phyloP scores from a whole-genome alignment of 129 eudicot genomes.

The Artemisia argyi region DNA sequence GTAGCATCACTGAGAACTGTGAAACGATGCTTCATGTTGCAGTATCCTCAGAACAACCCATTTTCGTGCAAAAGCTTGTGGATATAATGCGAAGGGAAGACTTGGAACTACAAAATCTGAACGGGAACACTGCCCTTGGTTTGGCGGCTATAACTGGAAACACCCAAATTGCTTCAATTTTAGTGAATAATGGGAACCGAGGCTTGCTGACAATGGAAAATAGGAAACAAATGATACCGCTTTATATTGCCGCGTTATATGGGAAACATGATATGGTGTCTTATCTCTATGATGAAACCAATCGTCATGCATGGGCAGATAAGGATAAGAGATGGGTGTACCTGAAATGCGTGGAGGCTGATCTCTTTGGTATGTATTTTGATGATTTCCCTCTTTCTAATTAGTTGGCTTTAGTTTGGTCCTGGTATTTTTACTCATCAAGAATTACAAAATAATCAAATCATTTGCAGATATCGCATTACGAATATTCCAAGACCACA shows the following conservation, averaged over 20 bases:
- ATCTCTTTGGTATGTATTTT: slow-evolving; percentile 33
- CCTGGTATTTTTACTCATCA: background rate
- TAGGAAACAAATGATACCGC: slow-evolving; percentile 20
- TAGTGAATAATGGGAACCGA: slow-evolving; percentile 10
- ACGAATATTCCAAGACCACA: slow-evolving; percentile 2
- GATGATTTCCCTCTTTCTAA: background rate
- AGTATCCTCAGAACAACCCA: slow-evolving; percentile 13
- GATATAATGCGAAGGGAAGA: background rate
- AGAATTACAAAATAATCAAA: background rate
- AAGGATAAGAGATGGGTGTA: slow-evolving; percentile 19
- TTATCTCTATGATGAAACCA: slow-evolving; percentile 21
- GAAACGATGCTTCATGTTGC: slow-evolving; percentile 45
- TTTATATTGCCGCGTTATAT: slow-evolving; percentile 33
- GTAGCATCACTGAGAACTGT: background rate
- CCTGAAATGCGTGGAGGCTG: slow-evolving; percentile 25
- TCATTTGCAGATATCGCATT: slow-evolving; percentile 29
- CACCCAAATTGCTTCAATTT: slow-evolving; percentile 23
- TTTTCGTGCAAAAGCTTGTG: slow-evolving; percentile 36
- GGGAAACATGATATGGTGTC: slow-evolving; percentile 33
- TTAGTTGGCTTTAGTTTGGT: background rate
- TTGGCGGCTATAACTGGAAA: slow-evolving; percentile 44
- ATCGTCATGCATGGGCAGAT: background rate
- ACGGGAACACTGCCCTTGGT: slow-evolving; percentile 40
- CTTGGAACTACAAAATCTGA: slow-evolving; percentile 15
- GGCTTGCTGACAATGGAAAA: slow-evolving; percentile 26